Conservation (phyloP, 257 asterid genomes). For the Euphrasia confusa region DNA sequence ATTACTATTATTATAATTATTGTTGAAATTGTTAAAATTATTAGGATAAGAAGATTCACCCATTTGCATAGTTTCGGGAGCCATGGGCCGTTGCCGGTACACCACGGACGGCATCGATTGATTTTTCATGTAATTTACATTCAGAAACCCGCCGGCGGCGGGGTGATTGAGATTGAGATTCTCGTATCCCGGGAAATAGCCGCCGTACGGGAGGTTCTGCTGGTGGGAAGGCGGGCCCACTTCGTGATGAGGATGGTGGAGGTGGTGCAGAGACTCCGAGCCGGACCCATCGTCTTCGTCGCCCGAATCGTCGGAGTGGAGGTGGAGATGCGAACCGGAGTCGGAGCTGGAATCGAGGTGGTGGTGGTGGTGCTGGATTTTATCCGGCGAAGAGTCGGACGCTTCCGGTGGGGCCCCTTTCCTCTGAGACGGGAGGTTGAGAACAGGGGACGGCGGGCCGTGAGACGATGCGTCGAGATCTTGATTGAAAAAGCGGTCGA, state of each 20-base stretch:
- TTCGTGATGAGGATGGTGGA: slow-evolving; percentile 25
- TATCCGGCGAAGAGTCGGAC: slow-evolving; percentile 34
- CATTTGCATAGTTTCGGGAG: slow-evolving; percentile 59
- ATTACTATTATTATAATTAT: not conserved
- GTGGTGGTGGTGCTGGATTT: slow-evolving; percentile 36
- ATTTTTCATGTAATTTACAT: slow-evolving; percentile 66
- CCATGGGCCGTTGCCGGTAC: slow-evolving; percentile 67
- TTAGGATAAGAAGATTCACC: slow-evolving; percentile 40
- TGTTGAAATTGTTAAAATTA: not conserved
- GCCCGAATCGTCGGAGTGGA: slow-evolving; percentile 55
- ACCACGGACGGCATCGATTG: slow-evolving; percentile 64
- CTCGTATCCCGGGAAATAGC: slow-evolving; percentile 34
- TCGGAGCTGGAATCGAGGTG: slow-evolving; percentile 28
- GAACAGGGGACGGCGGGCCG: slow-evolving; percentile 51
- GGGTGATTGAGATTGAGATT: slow-evolving; percentile 33
- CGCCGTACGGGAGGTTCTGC: slow-evolving; percentile 36
- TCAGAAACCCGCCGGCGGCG: slow-evolving; percentile 49
- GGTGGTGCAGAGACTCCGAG: slow-evolving; percentile 41
- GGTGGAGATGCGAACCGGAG: slow-evolving; percentile 74
- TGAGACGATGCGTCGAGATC: slow-evolving; percentile 34
- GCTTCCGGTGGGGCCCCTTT: slow-evolving; percentile 56
- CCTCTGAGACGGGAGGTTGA: slow-evolving; percentile 51
- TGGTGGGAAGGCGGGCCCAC: slow-evolving; percentile 34
- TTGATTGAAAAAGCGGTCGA: slow-evolving; percentile 60
- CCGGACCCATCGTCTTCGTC: slow-evolving; percentile 58